These are phyloP conservation scores for Hypholoma fasciculare DNA, from an alignment of 768 basidiomycete species.

Conservation along the genomic window DNA sequence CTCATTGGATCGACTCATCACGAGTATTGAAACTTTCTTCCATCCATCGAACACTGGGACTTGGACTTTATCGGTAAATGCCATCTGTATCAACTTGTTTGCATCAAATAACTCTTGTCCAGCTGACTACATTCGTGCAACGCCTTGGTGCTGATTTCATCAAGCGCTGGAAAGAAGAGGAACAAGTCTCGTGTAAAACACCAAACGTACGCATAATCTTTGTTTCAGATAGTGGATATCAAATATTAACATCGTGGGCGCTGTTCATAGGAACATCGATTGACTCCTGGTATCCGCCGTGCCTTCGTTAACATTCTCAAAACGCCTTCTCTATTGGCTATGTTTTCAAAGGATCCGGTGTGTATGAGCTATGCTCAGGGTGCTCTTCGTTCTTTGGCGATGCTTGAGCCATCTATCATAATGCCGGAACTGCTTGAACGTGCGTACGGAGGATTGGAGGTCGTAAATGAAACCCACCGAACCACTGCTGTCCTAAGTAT, in stretches of 20 bases:
- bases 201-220: conserved; percentile 52
- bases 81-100: neutral
- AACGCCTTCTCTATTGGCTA: conserved; percentile 86
- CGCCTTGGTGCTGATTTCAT: conserved; percentile 74
- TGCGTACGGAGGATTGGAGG: conserved; percentile 89
- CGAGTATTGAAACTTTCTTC: conserved; percentile 92
- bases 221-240: neutral
- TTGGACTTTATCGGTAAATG: conserved; percentile 68
- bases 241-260: neutral
- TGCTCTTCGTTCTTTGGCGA: conserved; percentile 73
- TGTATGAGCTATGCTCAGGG: conserved; percentile 83
- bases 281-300: conserved; percentile 80
- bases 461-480: conserved; percentile 92
- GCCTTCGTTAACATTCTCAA: conserved; percentile 80
- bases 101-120: conserved; percentile 4
- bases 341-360: conserved; percentile 85
- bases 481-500: conserved; percentile 90
- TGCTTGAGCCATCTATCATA: conserved; percentile 80
- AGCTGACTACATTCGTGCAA: conserved; percentile 75
- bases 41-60: conserved; percentile 91
- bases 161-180: conserved; percentile 79
- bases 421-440: conserved; percentile 92
- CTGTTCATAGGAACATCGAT: conserved; percentile 56
- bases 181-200: conserved; percentile 73
- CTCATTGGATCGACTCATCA: conserved; percentile 83